Base-by-base conservation (phyloP, 2,329 filamentous ascomycete genomes). In the Fusarium sp. region DNA sequence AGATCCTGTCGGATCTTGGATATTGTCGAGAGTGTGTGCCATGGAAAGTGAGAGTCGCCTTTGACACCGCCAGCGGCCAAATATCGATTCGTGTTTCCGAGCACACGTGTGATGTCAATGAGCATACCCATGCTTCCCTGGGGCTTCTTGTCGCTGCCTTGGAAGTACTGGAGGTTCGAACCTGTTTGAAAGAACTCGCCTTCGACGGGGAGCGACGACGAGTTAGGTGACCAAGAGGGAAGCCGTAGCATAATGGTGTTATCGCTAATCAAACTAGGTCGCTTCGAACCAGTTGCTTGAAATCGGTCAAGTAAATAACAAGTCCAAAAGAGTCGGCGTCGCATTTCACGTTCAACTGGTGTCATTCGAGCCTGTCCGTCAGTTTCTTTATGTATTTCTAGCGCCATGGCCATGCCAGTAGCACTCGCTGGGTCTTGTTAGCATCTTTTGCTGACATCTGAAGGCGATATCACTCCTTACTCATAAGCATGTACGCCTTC, bases 251-350 rank as follows among this genome's bases (percentile, higher is more conserved):
- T 83, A 65, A 97, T 92, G 3, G 90, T 91, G 76, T 93, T 90
- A 79, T 97, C 94, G 30, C 89, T 87, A 27, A 96, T 91, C 11
- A 97, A 83, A n/a, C 92, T 93, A 0, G 93, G 93, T 13, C 94
- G 87, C 75, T 92, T 94, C 6, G 93, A 95, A 18, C 94, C 94
- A 71, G 92, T 94, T 2, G 92, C 89, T 73, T 91, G 87, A 74
- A 95, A 96, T n/a, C 92, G 88, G 77, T 97, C 94, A 80, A 97
- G 90, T 30, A 97, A 83, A 75, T 96, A 97, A 78, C 93, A 95
- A 4, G 92, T 91, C 94, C 94, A 97, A 80, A 97, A 97, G 4
- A 97, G 83, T n/a, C 92, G 88, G 59, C 94, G 86, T 48, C 92
- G 87, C 76, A 91, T 90, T 82, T 97, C 94, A 60, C 92, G 88